Base-by-base conservation (phyloP, 2,329 filamentous ascomycete species). In the Teratosphaeria gauchensis region DNA sequence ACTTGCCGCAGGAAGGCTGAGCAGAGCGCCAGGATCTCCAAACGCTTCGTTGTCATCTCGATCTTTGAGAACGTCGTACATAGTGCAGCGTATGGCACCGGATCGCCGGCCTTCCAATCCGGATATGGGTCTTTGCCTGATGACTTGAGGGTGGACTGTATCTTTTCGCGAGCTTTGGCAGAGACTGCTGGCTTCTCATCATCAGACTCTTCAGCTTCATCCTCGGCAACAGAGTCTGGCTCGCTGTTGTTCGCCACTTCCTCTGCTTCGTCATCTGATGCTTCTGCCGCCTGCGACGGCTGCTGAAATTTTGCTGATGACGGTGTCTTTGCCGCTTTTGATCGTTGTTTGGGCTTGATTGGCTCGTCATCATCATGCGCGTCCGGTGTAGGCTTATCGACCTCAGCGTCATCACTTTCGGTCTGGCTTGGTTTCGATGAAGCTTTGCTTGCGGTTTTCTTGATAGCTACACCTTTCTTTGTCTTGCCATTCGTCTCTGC, bases 41-140 rank as follows among this genome's bases (percentile, higher is more conserved):
- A 76, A 57, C 94, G 84, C 72, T 97, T 97, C 5, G 89, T 90
- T 0, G 92, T 99, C 80, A 96, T 86, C 75, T 99, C 94, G 56
- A 97, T 86, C 35, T 96, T 84, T 1, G 92, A 96, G 68, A 97
- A 97, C 0, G 94, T 97, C 11, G 85, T 90, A 74, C 94, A 97
- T 7, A 99, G 81, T 12, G 94, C 94, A 30, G 91, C 92, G 68
- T 97, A 99, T 0, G 94, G 94, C 1, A 96, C 92, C 11, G 92
- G 90, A 54, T 88, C 83, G 53, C 92, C 92, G 53, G 88, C 78
- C 71, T 90, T 88, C 94, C 94, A 99, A 74, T 99, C 92, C 0
- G 92, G 92, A 73, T 92, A 97, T n/a, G 88, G 85, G 68, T 95
- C 88, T 64, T 90, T 88, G 46, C 75, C 54, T 56, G 81, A 83